phyloP scores from a whole-genome alignment of 306 rosid species.

The Boehmeria nivea region DNA sequence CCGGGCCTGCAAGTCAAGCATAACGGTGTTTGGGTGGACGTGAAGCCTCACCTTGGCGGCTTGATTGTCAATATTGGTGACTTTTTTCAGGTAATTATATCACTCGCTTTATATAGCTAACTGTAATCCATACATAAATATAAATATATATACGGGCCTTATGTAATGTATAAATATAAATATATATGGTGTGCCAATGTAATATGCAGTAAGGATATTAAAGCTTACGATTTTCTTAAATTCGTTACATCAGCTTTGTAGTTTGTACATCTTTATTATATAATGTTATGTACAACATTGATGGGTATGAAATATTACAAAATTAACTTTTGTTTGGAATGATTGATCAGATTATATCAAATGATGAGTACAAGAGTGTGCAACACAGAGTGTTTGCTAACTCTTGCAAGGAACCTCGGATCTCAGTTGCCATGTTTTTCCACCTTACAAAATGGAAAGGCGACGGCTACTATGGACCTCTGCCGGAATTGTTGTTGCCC shows the following conservation, averaged over 20 bases:
- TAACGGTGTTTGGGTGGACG: not conserved
- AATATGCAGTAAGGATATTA: no score
- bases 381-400: conserved; percentile 16
- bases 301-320: no score
- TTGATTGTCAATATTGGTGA: not conserved
- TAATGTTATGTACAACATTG: no score
- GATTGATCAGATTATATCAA: conserved; percentile 19
- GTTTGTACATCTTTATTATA: no score
- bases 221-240: no score
- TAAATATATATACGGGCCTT: no score
- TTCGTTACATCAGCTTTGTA: no score
- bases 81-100: not conserved
- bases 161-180: no score
- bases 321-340: no score
- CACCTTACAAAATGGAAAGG: conserved; percentile 23
- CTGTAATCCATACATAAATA: no score
- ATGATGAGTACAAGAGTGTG: conserved; percentile 33
- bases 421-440: conserved; percentile 21
- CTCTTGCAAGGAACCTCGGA: conserved; percentile 23
- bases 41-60: not conserved
- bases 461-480: conserved; percentile 23
- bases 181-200: no score
- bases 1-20: not conserved
- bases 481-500: conserved; percentile 24
- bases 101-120: no score